Base-by-base conservation (phyloP, 1,139 yeast species). In the Pichia sp. region DNA sequence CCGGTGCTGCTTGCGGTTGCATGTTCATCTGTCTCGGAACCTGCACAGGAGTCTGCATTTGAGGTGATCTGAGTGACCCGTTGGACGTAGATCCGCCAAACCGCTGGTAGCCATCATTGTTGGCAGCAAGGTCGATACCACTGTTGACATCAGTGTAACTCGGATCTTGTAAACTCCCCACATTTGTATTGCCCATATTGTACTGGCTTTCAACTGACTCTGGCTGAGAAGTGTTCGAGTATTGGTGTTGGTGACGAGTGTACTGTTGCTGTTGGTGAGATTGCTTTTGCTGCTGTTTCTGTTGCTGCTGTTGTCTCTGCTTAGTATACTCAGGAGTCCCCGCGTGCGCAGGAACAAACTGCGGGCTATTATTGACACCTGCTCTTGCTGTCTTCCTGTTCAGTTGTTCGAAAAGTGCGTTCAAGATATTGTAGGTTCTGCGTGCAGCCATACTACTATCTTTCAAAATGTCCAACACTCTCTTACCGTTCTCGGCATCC, bases 401-500 rank as follows among this genome's bases (percentile, higher is more conserved):
- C 66, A 90, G 75, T 67, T 87, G 90, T 65, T 89, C 95, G 69
- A 90, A 90, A 60, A 90, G 72, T 13, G 87, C 84, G 66, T 88
- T 87, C 66, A 90, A 77, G 55, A 90, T 81, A 62, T 84, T 84
- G 70, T 87, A 89, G 16, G 93, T 90, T 60, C 96, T 76, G 57
- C 81, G 77, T 0, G 96, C 93, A 11, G 96, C 87, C 69, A 81
- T 80, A 48, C 93, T 84, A 58, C 84, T 81, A 62, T 84, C 87
- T 65, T 87, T 88, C 64, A 90, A 75, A 45, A 79, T 74, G 57
- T 86, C 85, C 62, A 90, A 74, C 1, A 89, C 88, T 57, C 81
- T 80, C 67, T 85, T 85, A 26, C 97, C 97, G 54, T 82, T 76
- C 63, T 88, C 95, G 5, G 95, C 93, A 70, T 88, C 96, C 57